Evolutionary conservation across 2,329 filamentous ascomycete genomes (phyloP).

Genomic region (Tolypocladium sp.): DNA sequence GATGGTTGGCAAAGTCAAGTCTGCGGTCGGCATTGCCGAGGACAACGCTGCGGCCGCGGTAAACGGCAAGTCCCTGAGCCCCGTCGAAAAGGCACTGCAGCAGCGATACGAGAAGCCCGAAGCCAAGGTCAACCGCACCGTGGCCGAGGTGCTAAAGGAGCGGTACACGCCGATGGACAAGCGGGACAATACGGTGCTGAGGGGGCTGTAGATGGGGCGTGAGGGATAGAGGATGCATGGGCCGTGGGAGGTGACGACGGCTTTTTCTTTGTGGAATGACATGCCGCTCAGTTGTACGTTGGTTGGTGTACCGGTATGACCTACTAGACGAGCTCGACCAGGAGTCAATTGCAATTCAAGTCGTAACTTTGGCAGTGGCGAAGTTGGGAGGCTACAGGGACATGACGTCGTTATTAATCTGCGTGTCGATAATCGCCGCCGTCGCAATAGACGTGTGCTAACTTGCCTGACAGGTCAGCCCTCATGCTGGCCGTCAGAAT

Average conservation of each 20-base stretch:
- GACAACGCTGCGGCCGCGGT: slow-evolving; percentile 22
- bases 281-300: not conserved
- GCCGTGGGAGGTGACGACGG: not conserved
- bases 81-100: slow-evolving; percentile 39
- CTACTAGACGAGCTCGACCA: not conserved
- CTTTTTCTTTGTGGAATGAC: not conserved
- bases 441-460: not conserved
- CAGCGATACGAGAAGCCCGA: slow-evolving; percentile 40
- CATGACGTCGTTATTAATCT: not conserved
- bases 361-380: not conserved
- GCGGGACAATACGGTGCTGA: slow-evolving; percentile 34
- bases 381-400: not conserved
- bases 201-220: slow-evolving; percentile 22
- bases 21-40: slow-evolving; percentile 23
- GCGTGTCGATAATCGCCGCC: not conserved
- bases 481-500: not conserved
- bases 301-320: not conserved
- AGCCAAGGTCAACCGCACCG: slow-evolving; percentile 32
- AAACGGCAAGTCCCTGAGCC: slow-evolving; percentile 15
- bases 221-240: not conserved
- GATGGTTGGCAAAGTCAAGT: slow-evolving; percentile 26
- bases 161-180: slow-evolving; percentile 41
- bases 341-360: not conserved
- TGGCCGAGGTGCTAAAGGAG: slow-evolving; percentile 44
- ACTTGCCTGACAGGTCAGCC: not conserved